Base-by-base conservation (phyloP, 1,284 basidiomycete genomes). In the Malassezia obtusa region DNA sequence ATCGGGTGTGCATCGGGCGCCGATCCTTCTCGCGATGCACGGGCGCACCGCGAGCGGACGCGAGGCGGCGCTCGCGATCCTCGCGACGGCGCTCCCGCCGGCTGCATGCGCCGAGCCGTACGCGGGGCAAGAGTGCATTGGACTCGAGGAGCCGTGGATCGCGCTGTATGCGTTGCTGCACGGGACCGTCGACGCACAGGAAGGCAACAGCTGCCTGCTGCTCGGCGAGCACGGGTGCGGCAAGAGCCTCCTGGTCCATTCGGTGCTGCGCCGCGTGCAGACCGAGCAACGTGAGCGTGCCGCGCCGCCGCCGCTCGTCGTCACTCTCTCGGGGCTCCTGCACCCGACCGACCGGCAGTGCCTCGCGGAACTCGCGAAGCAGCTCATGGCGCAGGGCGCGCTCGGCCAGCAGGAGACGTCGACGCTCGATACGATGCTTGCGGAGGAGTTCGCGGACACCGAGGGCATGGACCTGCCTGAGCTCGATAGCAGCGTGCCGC, bases 151-250 rank as follows among this genome's bases (percentile, higher is more conserved):
- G 6, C 60, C 67, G 14, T 65, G 64, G 61, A 38, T 49, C 8
- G 50, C 51, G 3, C 61, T 70, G 11, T 57, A 62, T 25, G 48
- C 30, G 24, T 58, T 63, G 41, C 52, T 70, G 2, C 30, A 57
- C 17, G 50, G 59, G 10, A 65, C 66, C 0, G 50, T 72, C 14
- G 49, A 51, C 14, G 30, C 33, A 4, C 60, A 62, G 22, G 64
- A 71, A 49, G 65, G 68, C 33, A 72, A 72, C 32, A 71, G 68
- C 45, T 62, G 60, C 19, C 51, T 72, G 21, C 49, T 72, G 15
- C 55, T 71, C 37, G 69, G 69, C 12, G 57, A 64, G 4, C 39
- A 55, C 2, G 69, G 69, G 0, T 52, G 61, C 7, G 69, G 69
- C 0, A 72, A 71, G 46, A 57, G 48, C 21, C 22, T 57, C 19